These are phyloP conservation scores for Linderina pennispora DNA, from an alignment of 192 early-diverging fungal genomes.

Conservation along the genomic window DNA sequence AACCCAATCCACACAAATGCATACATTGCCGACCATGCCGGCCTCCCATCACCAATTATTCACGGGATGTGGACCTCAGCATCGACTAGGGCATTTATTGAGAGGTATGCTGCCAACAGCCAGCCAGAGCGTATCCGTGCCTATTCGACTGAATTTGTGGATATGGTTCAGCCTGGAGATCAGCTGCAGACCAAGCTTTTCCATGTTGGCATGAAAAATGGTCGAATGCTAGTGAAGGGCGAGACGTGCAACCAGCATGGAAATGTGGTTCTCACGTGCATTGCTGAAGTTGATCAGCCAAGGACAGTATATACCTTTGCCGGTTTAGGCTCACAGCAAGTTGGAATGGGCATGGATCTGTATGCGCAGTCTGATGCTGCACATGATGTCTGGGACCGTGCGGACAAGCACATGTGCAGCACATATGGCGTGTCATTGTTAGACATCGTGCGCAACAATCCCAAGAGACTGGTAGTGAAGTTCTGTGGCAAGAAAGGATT, in stretches of 20 bases:
- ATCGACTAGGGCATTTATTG: slow-evolving; percentile 84
- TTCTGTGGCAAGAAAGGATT: slow-evolving; percentile 82
- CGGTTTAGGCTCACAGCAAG: slow-evolving; percentile 91
- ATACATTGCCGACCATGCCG: slow-evolving; percentile 84
- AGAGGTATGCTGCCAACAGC: slow-evolving; percentile 82
- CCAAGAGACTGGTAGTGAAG: slow-evolving; percentile 55
- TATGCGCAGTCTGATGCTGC: slow-evolving; percentile 77
- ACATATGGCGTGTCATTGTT: slow-evolving; percentile 87
- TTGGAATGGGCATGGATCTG: slow-evolving; percentile 95
- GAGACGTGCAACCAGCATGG: slow-evolving; percentile 71
- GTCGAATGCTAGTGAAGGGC: slow-evolving; percentile 87
- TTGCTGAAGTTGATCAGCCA: slow-evolving; percentile 87
- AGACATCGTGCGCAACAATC: slow-evolving; percentile 85
- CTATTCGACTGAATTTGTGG: slow-evolving; percentile 74
- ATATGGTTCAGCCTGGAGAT: slow-evolving; percentile 88
- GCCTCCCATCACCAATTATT: slow-evolving; percentile 84
- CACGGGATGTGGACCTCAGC: slow-evolving; percentile 95
- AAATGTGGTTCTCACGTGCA: slow-evolving; percentile 63
- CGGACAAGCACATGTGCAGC: slow-evolving; percentile 72
- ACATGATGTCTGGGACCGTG: slow-evolving; percentile 83
- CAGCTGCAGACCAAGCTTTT: slow-evolving; percentile 73
- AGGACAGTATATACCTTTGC: slow-evolving; percentile 88
- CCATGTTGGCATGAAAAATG: slow-evolving; percentile 91
- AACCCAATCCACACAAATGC: slow-evolving; percentile 94
- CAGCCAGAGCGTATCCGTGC: slow-evolving; percentile 75